Evolutionary conservation across 1,284 basidiomycete genomes (phyloP).

Genomic region (Takashimella tepidaria): DNA sequence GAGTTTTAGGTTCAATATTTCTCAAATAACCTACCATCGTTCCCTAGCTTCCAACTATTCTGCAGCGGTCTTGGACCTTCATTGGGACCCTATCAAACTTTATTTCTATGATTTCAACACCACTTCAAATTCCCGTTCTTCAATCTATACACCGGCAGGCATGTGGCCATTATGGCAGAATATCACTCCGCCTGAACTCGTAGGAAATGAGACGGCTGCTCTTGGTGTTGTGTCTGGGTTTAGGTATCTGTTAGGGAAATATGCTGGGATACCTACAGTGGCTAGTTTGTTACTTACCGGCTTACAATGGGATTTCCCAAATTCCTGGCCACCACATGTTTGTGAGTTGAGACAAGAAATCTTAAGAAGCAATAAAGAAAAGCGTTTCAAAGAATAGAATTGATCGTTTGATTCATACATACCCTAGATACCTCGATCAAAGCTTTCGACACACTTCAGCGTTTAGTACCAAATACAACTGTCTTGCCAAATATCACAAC

Average conservation of each 20-base stretch:
- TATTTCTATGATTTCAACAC: slow-evolving; percentile 72
- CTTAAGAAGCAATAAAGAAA: too few species aligned
- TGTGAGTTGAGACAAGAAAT: too few species aligned
- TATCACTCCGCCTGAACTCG: slow-evolving; percentile 69
- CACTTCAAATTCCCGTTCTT: slow-evolving; percentile 59
- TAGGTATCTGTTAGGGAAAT: slow-evolving; percentile 71
- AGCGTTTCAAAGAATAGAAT: too few species aligned
- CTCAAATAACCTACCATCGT: slow-evolving; percentile 54
- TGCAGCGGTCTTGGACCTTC: slow-evolving; percentile 71
- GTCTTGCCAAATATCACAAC: slow-evolving; percentile 36
- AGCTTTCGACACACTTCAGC: slow-evolving; percentile 57
- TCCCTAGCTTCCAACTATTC: slow-evolving; percentile 57
- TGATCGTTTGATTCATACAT: too few species aligned
- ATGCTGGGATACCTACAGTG: slow-evolving; percentile 67
- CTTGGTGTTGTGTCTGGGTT: slow-evolving; percentile 68
- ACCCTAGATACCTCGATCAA: slow-evolving; percentile 65
- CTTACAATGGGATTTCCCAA: slow-evolving; percentile 63
- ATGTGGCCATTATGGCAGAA: slow-evolving; percentile 85
- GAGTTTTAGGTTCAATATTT: too few species aligned
- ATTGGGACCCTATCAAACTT: slow-evolving; percentile 74
- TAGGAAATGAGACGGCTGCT: slow-evolving; percentile 54
- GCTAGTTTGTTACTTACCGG: slow-evolving; percentile 70
- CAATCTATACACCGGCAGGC: slow-evolving; percentile 63
- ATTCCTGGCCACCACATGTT: slow-evolving; percentile 68
- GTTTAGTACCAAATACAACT: slow-evolving; percentile 28